A percentile compares a stretch with the other conserved stretches of the same genome.
Evolutionary conservation across 2,329 filamentous ascomycete species (phyloP).

Genomic region (Phaeosphaeria sp.): DNA sequence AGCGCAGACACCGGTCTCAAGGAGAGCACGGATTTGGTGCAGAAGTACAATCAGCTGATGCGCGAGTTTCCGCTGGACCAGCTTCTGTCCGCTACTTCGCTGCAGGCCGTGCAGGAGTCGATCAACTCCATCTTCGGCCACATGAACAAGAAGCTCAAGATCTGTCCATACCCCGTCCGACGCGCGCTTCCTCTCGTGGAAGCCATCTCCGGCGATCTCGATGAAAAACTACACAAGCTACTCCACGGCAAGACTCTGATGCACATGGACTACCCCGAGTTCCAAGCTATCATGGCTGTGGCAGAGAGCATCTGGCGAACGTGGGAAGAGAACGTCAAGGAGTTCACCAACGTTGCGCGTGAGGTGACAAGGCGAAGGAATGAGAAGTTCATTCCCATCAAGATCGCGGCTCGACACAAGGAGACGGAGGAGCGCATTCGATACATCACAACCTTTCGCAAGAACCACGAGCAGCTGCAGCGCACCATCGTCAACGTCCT

Average conservation of each 20-base stretch:
- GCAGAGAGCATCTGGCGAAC: constrained; percentile 86
- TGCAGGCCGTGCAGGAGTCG: constrained; percentile 88
- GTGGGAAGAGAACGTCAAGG: constrained; percentile 96
- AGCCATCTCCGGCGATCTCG: constrained; percentile 92
- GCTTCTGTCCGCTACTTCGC: constrained; percentile 86
- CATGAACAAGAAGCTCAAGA: constrained; percentile 96
- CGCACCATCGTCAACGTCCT: constrained; percentile 97
- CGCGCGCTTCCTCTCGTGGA: constrained; percentile 93
- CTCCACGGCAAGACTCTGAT: constrained; percentile 88
- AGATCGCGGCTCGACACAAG: constrained; percentile 85
- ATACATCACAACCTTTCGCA: constrained; percentile 92
- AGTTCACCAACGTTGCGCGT: constrained; percentile 96
- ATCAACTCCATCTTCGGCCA: constrained; percentile 90
- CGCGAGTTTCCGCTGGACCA: constrained; percentile 97
- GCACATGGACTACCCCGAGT: constrained; percentile 90
- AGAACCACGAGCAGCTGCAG: constrained; percentile 97
- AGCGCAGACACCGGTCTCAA: constrained; percentile 94
- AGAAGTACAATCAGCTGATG: constrained; percentile 99
- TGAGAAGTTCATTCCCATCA: constrained; percentile 98
- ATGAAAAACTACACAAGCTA: constrained; percentile 82
- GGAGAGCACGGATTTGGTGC: constrained; percentile 93
- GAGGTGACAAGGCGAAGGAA: constrained; percentile 92
- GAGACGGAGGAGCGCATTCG: constrained; percentile 89
- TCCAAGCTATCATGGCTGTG: constrained; percentile 81
- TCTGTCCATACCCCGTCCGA: constrained; percentile 93